Base-by-base conservation (phyloP, 768 basidiomycete species). In the Pseudohyphozyma bogoriensis region DNA sequence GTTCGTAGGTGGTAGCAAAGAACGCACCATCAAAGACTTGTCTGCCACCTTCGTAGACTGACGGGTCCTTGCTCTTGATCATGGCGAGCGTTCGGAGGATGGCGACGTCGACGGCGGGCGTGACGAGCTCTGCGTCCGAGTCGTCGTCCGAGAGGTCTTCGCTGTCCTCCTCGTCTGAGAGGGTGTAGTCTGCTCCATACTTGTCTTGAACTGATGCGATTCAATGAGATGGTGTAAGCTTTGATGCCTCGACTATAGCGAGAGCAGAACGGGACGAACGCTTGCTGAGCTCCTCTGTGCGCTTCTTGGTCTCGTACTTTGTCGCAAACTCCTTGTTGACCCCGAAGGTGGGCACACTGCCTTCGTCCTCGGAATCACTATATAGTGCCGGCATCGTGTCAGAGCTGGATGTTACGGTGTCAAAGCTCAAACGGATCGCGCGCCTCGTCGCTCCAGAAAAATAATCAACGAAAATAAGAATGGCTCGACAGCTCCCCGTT, bases 51-150 rank as follows among this genome's bases (percentile, higher is more conserved):
- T 87, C 79, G 69, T 99, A 96, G 33, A 99, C 93, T 0, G 77
- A 79, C 0, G 91, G 89, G 71, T 92, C 89, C 67, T 81, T 85
- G 56, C 80, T 79, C 72, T 82, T 82, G 57, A 97, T 95, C 67
- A 84, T 80, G 0, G 85, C 87, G 12, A 99, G 78, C 1, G 90
- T 97, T 51, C 89, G 79, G 42, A 97, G 79, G 68, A 97, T 95
- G 24, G 95, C 95, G 46, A 84, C 95, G 69, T 96, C 93, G 52
- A 96, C 82, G 0, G 84, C 85, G 6, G 91, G 90, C 0, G 92
- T 97, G 53, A 97, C 81, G 72, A 96, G 88, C 67, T 89, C 89
- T 18, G 91, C 95, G 59, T 93, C 87, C 70, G 91, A 82, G 68
- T 89, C 87, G 45, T 82, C 84, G 32, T 66, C 75, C 4, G 77